Evolutionary conservation across 2,329 filamentous ascomycete species (phyloP).

Genomic region (Penicillium brasilianum): DNA sequence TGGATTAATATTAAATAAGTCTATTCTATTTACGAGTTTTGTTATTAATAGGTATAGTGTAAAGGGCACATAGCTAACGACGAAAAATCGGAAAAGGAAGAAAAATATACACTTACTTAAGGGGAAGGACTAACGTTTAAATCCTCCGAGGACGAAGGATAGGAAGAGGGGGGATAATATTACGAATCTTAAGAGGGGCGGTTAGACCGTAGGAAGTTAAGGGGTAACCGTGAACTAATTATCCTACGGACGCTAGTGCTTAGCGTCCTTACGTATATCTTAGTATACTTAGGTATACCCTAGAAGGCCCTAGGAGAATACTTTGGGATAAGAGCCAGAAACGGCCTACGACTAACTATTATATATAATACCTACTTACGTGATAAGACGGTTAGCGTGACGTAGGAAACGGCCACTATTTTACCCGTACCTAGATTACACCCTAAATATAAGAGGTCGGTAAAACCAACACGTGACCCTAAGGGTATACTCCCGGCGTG

Average conservation of each 20-base stretch:
- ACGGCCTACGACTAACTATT: background rate
- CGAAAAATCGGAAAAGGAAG: background rate
- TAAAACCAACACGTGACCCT: background rate
- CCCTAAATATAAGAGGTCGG: background rate
- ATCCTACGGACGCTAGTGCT: background rate
- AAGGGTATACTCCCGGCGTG: background rate
- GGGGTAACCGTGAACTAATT: background rate
- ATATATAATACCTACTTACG: background rate
- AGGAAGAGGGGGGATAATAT: constrained; percentile 1
- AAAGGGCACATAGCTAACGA: background rate
- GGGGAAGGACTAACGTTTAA: background rate
- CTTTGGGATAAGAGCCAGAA: background rate
- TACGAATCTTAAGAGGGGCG: background rate
- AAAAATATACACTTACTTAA: background rate
- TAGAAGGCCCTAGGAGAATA: background rate
- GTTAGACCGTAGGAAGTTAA: background rate
- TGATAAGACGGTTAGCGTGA: background rate
- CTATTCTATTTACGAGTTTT: background rate
- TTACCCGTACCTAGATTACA: background rate
- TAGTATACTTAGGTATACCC: too few species aligned
- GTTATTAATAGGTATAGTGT: background rate
- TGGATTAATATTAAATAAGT: too few species aligned
- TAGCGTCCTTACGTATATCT: background rate
- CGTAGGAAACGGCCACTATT: background rate
- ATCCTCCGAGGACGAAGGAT: background rate